Conservation (phyloP, 1,139 yeast species). For the Debaryomycetaceae sp. region DNA sequence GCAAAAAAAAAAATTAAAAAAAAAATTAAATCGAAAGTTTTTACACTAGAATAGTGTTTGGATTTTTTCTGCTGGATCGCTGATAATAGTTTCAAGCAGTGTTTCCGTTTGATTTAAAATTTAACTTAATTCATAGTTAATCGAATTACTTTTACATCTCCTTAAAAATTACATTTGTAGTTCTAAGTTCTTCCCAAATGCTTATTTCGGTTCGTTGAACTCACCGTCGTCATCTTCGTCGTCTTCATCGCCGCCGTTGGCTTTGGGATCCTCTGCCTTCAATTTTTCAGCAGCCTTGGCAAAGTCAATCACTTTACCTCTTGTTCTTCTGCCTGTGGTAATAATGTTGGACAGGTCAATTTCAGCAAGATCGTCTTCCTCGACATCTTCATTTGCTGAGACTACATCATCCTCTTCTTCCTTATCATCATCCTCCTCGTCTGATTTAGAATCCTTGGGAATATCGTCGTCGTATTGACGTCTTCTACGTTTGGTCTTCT, state of each 20-base stretch:
- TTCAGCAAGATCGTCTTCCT: slow-evolving; percentile 79
- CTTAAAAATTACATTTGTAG: too few species aligned
- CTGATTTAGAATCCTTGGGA: slow-evolving; percentile 25
- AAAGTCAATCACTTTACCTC: slow-evolving; percentile 87
- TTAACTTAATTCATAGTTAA: neutral
- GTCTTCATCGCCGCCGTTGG: slow-evolving; percentile 35
- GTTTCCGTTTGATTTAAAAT: neutral
- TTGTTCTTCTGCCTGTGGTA: slow-evolving; percentile 80
- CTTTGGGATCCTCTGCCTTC: slow-evolving; percentile 38
- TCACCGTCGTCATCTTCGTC: slow-evolving; percentile 44
- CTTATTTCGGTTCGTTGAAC: slow-evolving; percentile 1
- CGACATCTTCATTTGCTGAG: slow-evolving; percentile 56
- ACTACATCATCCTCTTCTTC: slow-evolving; percentile 42
- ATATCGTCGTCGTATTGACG: slow-evolving; percentile 30
- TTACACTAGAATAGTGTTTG: too few species aligned
- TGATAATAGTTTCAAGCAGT: neutral
- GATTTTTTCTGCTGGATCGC: too few species aligned
- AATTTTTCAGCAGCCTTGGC: slow-evolving; percentile 78
- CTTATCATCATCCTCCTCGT: slow-evolving; percentile 49
- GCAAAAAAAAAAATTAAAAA: neutral
- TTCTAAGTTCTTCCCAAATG: too few species aligned
- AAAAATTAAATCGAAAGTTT: too few species aligned
- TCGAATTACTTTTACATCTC: neutral
- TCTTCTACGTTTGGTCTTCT: slow-evolving; percentile 40
- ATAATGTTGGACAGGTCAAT: slow-evolving; percentile 85